Conservation (phyloP, 2,329 filamentous ascomycete species). For the Fusarium sp. region DNA sequence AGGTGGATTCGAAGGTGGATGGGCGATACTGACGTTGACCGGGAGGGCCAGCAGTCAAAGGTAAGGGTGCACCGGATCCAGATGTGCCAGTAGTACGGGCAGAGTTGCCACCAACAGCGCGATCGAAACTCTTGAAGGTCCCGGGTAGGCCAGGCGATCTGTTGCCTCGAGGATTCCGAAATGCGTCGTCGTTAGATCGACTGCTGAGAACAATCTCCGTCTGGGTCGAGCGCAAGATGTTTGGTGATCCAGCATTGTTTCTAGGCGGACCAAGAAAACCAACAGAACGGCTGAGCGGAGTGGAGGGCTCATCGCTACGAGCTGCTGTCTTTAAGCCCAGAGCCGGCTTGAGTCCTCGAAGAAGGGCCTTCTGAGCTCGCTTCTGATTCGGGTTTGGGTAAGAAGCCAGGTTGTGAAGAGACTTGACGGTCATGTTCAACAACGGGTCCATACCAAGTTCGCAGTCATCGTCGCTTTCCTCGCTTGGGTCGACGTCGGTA, state of each 20-base stretch:
- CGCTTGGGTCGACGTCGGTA: slow-evolving; percentile 44
- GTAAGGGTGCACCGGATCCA: slow-evolving; percentile 62
- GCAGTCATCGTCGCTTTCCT: slow-evolving; percentile 51
- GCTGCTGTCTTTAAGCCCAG: slow-evolving; percentile 28
- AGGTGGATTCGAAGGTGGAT: slow-evolving; percentile 59
- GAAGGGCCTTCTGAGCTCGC: slow-evolving; percentile 64
- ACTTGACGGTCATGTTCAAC: slow-evolving; percentile 62
- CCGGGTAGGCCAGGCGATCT: slow-evolving; percentile 18
- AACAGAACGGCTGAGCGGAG: slow-evolving; percentile 16
- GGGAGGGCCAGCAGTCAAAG: slow-evolving; percentile 69
- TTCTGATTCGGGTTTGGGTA: slow-evolving; percentile 70
- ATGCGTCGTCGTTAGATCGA: slow-evolving; percentile 26
- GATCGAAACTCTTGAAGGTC: slow-evolving; percentile 27
- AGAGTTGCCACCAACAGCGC: slow-evolving; percentile 29
- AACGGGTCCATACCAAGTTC: slow-evolving; percentile 52
- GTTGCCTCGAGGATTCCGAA: slow-evolving; percentile 18
- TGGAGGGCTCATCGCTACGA: slow-evolving; percentile 30
- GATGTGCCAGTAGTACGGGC: slow-evolving; percentile 35
- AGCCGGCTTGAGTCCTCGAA: slow-evolving; percentile 50
- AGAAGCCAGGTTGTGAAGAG: slow-evolving; percentile 67
- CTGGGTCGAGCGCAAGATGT: slow-evolving; percentile 14
- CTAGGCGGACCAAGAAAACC: slow-evolving; percentile 25
- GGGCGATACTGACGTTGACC: slow-evolving; percentile 66
- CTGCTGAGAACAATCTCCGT: slow-evolving; percentile 29
- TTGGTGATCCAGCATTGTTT: slow-evolving; percentile 8